Conservation (phyloP, 306 rosid genomes). For the Vigna reflexopilosa region DNA sequence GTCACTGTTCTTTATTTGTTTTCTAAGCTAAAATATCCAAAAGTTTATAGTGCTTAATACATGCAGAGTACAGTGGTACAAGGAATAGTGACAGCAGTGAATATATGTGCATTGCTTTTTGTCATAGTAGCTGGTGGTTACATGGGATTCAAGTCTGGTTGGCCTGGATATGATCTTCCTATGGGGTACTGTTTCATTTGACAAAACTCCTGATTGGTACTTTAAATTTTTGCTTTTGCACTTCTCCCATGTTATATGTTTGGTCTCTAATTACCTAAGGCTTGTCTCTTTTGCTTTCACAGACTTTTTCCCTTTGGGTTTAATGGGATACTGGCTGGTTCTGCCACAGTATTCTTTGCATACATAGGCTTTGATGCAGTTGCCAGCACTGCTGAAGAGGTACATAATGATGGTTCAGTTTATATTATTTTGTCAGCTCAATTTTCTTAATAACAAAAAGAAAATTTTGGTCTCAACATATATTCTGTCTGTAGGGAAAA, state of each 20-base stretch:
- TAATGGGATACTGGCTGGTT: constrained; percentile 95
- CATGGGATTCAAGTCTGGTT: constrained; percentile 86
- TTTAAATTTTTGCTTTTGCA: constrained; percentile 40
- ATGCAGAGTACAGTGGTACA: constrained; percentile 86
- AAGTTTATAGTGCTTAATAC: constrained; percentile 20
- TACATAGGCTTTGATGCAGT: constrained; percentile 93
- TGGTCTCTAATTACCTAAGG: constrained; percentile 37
- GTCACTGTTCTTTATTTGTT: background rate
- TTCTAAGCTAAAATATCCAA: constrained; percentile 9
- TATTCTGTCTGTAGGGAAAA: too few relatives aligned
- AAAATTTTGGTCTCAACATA: background rate
- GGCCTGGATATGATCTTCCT: constrained; percentile 92
- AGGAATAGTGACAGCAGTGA: constrained; percentile 73
- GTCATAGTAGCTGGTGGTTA: constrained; percentile 80
- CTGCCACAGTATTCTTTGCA: constrained; percentile 96
- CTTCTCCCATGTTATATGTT: background rate
- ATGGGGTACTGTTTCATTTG: constrained; percentile 63
- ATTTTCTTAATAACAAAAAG: background rate
- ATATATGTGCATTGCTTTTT: constrained; percentile 85
- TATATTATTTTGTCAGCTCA: background rate
- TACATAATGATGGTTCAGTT: constrained; percentile 17
- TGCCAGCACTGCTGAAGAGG: constrained; percentile 98
- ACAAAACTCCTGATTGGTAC: constrained; percentile 54
- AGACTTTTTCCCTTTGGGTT: constrained; percentile 91
- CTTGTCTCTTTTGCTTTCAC: constrained; percentile 37